Conservation (phyloP, 371 early-diverging fungal species). For the Circinella umbellata region DNA sequence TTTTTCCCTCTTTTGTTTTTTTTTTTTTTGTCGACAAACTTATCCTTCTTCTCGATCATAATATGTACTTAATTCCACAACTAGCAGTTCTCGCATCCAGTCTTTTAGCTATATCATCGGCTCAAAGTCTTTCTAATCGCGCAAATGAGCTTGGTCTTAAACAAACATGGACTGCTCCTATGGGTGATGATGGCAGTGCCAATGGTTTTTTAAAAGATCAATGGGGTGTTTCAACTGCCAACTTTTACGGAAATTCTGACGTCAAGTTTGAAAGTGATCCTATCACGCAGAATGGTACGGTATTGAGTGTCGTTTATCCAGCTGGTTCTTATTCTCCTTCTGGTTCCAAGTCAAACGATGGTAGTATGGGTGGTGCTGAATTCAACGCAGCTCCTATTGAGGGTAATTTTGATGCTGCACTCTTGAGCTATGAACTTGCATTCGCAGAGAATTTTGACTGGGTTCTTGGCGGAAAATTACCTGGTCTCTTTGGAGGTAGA, state of each 20-base stretch:
- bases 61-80: not conserved
- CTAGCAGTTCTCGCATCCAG: not conserved
- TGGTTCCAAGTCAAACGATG: constrained; percentile 17
- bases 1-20: not conserved
- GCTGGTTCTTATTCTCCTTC: constrained; percentile 52
- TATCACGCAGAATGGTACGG: constrained; percentile 30
- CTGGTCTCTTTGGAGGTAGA: constrained; percentile 53
- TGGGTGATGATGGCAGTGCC: constrained; percentile 15
- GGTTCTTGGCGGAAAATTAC: constrained; percentile 62
- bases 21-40: not conserved
- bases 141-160: constrained; percentile 35
- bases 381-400: constrained; percentile 52
- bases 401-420: constrained; percentile 40
- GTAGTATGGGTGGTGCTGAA: constrained; percentile 47
- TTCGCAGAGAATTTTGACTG: constrained; percentile 60
- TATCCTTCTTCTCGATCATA: not conserved
- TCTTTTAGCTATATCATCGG: not conserved
- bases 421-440: constrained; percentile 58
- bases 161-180: constrained; percentile 40
- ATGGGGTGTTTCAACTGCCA: constrained; percentile 24
- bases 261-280: constrained; percentile 53
- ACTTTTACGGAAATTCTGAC: constrained; percentile 34
- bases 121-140: constrained; percentile 16
- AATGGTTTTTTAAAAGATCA: constrained; percentile 26
- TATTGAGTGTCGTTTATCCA: constrained; percentile 44